A percentile compares a stretch with the other conserved stretches of the same genome.
These are phyloP conservation scores for Eucalyptus pauciflora DNA, from an alignment of 345 rosid genomes.

Conservation along the genomic window DNA sequence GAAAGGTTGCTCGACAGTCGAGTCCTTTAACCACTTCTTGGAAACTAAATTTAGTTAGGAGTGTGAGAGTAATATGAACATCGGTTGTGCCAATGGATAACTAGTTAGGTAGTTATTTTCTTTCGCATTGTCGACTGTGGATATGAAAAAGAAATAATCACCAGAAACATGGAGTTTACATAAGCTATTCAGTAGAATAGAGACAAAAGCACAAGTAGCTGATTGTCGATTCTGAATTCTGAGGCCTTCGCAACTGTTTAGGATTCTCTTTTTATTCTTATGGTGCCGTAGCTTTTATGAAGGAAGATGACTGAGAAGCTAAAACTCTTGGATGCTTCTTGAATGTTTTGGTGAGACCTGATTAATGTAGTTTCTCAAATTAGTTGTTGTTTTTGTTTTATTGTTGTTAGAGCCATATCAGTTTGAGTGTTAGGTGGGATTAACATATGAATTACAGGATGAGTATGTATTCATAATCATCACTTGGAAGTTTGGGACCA, in stretches of 20 bases:
- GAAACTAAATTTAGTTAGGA: not conserved
- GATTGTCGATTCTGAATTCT: not conserved
- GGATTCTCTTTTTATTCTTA: not conserved
- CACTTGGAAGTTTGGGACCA: no score
- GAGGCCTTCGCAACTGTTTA: not conserved
- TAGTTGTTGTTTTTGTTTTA: no score
- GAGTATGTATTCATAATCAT: no score
- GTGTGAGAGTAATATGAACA: not conserved
- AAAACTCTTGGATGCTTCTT: not conserved
- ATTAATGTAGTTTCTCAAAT: no score
- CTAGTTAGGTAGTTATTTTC: not conserved
- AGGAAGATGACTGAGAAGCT: not conserved
- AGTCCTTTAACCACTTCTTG: no score
- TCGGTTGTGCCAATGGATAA: not conserved
- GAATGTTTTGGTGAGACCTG: no score
- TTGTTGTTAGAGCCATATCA: no score
- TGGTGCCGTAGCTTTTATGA: no score
- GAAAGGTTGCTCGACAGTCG: accelerated
- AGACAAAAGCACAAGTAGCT: not conserved
- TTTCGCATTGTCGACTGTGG: accelerated
- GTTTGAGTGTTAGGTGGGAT: no score
- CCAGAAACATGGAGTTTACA: accelerated
- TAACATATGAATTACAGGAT: no score
- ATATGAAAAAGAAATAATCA: not conserved
- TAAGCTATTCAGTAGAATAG: not conserved